Conservation (phyloP, 2,329 filamentous ascomycete genomes). For the Colletotrichum zoysiae region DNA sequence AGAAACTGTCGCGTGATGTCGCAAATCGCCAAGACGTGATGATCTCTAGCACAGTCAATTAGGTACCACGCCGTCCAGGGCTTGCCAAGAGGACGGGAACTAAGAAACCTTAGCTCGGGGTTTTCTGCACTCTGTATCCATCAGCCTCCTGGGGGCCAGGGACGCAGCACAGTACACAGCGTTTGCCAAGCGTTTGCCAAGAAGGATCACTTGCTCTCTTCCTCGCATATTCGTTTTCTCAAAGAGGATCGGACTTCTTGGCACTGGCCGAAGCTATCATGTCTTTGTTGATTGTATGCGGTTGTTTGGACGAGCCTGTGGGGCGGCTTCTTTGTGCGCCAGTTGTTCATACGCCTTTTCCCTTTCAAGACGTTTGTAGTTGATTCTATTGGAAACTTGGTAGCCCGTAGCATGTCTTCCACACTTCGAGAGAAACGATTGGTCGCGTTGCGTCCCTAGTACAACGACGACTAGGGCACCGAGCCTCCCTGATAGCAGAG, state of each 20-base stretch:
- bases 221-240: neutral
- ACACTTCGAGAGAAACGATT: neutral
- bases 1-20: constrained; percentile 10
- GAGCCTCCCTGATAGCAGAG: neutral
- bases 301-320: neutral
- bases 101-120: constrained; percentile 19
- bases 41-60: neutral
- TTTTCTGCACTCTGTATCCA: neutral
- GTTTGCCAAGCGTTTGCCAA: constrained; percentile 28
- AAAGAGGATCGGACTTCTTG: neutral
- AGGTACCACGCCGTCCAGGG: constrained; percentile 1
- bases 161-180: constrained; percentile 11
- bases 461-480: neutral
- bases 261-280: neutral
- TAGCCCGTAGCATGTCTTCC: neutral
- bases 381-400: neutral
- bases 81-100: constrained; percentile 38
- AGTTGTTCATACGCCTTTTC: neutral
- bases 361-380: neutral
- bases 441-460: neutral
- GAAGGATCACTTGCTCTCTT: constrained; percentile 4
- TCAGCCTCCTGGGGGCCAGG: neutral
- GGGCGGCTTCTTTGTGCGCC: neutral
- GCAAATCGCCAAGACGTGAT: constrained; percentile 12
- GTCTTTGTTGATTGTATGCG: neutral